These are phyloP conservation scores for Clitopilus hobsonii DNA, from an alignment of 768 basidiomycete genomes.

Conservation along the genomic window DNA sequence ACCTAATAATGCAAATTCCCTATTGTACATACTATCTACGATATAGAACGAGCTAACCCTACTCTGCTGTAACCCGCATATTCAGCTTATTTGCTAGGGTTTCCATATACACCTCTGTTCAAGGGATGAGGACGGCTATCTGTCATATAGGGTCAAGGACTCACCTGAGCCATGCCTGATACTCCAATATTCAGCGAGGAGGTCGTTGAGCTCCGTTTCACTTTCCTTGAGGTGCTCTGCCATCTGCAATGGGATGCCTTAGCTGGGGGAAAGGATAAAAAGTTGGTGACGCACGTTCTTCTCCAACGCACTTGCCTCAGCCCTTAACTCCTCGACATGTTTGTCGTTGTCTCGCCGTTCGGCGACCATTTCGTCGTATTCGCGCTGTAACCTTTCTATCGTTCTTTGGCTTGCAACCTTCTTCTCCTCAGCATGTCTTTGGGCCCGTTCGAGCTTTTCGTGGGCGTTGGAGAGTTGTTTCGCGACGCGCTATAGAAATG, in stretches of 20 bases:
- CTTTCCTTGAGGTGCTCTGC: constrained; percentile 68
- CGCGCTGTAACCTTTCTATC: constrained; percentile 69
- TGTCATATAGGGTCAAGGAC: constrained; percentile 8
- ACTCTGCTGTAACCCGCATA: constrained; percentile 33
- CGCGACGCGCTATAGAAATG: constrained; percentile 56
- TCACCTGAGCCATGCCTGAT: constrained; percentile 73
- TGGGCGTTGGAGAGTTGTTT: constrained; percentile 78
- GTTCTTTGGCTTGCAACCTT: constrained; percentile 66
- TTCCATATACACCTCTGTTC: constrained; percentile 80
- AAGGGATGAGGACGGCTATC: neutral
- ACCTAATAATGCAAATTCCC: no score
- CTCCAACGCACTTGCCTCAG: constrained; percentile 65
- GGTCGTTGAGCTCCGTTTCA: constrained; percentile 74
- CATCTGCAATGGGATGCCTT: no score
- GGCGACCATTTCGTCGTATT: constrained; percentile 74
- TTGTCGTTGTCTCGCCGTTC: constrained; percentile 78
- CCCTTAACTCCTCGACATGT: constrained; percentile 70
- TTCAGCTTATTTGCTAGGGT: constrained; percentile 79
- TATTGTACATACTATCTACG: no score
- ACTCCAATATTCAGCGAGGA: constrained; percentile 81
- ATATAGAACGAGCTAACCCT: neutral
- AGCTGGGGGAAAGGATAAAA: no score
- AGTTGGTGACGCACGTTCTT: constrained; percentile 42
- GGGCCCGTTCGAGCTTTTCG: constrained; percentile 77
- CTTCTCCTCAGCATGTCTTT: constrained; percentile 78